Evolutionary conservation across 1,284 basidiomycete species (phyloP).

Genomic region (Flammula alnicola): DNA sequence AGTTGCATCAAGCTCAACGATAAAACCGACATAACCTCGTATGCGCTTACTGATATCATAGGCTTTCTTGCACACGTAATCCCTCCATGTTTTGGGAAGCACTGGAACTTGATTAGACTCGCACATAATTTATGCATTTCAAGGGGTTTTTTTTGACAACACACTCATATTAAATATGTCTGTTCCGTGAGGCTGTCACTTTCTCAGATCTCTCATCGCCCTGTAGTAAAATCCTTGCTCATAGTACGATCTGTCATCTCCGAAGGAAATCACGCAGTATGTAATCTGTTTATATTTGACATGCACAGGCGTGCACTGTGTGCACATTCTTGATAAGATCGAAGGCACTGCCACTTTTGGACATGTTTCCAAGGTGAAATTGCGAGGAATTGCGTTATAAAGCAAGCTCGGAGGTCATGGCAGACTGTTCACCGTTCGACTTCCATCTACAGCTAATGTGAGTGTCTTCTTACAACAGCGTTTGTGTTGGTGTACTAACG

Average conservation of each 20-base stretch:
- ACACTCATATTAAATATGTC: too few species aligned
- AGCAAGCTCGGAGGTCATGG: constrained; percentile 9
- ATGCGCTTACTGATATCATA: too few species aligned
- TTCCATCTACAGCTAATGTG: neutral
- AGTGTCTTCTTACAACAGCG: neutral
- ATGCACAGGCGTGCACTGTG: too few species aligned
- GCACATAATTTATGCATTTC: too few species aligned
- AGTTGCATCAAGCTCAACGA: constrained; percentile 50
- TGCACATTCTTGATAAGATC: constrained; percentile 11
- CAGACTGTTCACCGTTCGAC: constrained; percentile 1
- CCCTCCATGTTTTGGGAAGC: too few species aligned
- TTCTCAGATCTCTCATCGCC: too few species aligned
- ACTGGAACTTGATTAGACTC: too few species aligned
- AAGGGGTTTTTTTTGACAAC: too few species aligned
- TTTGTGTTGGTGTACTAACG: neutral
- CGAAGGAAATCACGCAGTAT: neutral
- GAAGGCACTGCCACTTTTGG: constrained; percentile 18
- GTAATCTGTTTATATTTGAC: neutral
- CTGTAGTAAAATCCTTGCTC: too few species aligned
- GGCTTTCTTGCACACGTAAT: too few species aligned
- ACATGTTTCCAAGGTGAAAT: constrained; percentile 15
- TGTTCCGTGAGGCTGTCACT: too few species aligned
- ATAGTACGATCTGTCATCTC: neutral
- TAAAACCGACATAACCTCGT: too few species aligned
- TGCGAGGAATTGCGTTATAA: constrained; percentile 24